Evolutionary conservation across 2,329 filamentous ascomycete genomes (phyloP).

Genomic region (Pseudogymnoascus destructans): DNA sequence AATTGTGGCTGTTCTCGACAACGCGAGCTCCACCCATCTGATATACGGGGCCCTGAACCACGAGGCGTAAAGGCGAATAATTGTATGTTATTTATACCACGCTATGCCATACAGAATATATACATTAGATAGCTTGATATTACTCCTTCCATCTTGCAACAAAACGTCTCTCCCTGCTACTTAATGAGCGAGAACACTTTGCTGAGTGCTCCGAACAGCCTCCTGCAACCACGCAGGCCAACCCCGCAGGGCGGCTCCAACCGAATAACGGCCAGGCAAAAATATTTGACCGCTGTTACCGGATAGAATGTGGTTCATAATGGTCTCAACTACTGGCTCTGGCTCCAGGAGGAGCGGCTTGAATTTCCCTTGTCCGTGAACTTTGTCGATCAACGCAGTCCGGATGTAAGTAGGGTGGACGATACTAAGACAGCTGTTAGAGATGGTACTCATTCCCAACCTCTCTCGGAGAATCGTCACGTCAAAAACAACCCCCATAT

Average conservation of each 20-base stretch:
- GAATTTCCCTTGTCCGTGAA: conserved; percentile 5
- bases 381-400: conserved; percentile 9
- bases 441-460: neutral
- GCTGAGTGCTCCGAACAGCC: neutral
- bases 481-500: neutral
- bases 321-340: conserved; percentile 9
- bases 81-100: neutral
- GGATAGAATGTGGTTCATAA: conserved; percentile 10
- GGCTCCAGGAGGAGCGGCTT: conserved; percentile 11
- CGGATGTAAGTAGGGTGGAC: conserved; percentile 12
- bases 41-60: neutral
- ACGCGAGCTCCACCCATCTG: neutral
- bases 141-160: neutral
- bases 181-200: neutral
- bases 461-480: neutral
- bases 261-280: conserved; percentile 2
- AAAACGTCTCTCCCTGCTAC: neutral
- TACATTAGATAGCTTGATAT: neutral
- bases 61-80: neutral
- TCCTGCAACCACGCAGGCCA: conserved; percentile 8
- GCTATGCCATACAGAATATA: neutral
- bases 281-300: conserved; percentile 11
- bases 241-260: neutral
- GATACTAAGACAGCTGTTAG: neutral
- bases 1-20: neutral